Evolutionary conservation across 129 eudicot species (phyloP).

Genomic region (Flaveria linearis): DNA sequence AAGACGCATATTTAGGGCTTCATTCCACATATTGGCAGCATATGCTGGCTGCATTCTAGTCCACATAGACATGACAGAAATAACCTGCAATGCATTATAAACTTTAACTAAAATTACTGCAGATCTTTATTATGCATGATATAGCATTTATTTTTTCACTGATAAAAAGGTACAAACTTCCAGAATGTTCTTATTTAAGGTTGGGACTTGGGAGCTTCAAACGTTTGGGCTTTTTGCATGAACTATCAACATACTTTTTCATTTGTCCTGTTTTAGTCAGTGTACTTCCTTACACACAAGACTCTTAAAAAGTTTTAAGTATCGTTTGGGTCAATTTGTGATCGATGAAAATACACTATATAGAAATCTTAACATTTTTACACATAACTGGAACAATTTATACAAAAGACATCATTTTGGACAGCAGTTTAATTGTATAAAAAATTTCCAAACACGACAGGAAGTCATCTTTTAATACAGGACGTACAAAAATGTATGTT

Average conservation of each 20-base stretch:
- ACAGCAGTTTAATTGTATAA: background rate
- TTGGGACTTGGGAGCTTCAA: background rate
- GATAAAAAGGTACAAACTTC: background rate
- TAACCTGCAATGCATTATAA: conserved; percentile 56
- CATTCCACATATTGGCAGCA: conserved; percentile 99
- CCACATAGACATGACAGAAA: conserved; percentile 99
- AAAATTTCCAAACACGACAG: background rate
- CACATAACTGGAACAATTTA: background rate
- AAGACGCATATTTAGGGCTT: conserved; percentile 96
- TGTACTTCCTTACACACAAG: background rate
- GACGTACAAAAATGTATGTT: background rate
- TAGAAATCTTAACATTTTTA: background rate
- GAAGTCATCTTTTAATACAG: background rate
- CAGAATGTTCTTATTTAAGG: background rate
- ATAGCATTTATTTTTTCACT: background rate
- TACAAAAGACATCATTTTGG: background rate
- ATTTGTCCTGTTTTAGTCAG: background rate
- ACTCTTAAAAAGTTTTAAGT: background rate
- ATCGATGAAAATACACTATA: background rate
- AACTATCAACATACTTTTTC: background rate
- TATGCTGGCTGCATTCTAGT: conserved; percentile 98
- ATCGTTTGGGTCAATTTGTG: background rate
- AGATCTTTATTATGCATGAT: background rate
- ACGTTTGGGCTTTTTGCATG: background rate
- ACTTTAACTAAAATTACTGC: background rate